Evolutionary conservation across 306 rosid genomes (phyloP).

Genomic region (Vigna reflexopilosa): DNA sequence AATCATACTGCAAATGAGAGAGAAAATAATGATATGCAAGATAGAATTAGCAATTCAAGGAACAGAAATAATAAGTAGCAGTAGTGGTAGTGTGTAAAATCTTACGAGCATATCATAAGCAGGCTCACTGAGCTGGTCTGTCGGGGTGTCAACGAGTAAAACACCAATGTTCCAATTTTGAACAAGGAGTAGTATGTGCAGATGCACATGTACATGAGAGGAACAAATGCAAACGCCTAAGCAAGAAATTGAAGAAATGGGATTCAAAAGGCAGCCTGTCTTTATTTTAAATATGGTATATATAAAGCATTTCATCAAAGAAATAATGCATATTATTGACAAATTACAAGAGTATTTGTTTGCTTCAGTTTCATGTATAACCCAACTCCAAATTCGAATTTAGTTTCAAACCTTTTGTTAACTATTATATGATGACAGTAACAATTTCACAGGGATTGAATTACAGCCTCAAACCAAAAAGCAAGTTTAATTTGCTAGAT

Average conservation of each 20-base stretch:
- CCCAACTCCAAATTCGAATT: constrained; percentile 40
- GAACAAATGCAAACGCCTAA: constrained; percentile 90
- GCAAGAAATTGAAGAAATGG: constrained; percentile 48
- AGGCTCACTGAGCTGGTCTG: constrained; percentile 94
- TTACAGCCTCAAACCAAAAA: constrained; percentile 24
- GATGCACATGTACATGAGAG: constrained; percentile 97
- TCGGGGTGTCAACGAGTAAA: constrained; percentile 93
- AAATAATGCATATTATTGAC: neutral
- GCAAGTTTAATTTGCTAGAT: constrained; percentile 2
- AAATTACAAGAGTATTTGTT: constrained; percentile 31
- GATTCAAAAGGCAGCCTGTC: constrained; percentile 37
- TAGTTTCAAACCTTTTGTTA: constrained; percentile 7
- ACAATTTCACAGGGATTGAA: constrained; percentile 6
- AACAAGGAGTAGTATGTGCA: constrained; percentile 97
- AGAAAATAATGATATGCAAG: constrained; percentile 34
- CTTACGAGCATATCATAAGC: constrained; percentile 99
- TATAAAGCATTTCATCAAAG: constrained; percentile 33
- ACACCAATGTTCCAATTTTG: constrained; percentile 88
- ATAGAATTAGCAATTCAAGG: constrained; percentile 27
- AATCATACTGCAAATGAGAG: constrained; percentile 70
- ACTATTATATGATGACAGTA: neutral
- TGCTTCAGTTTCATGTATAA: constrained; percentile 34
- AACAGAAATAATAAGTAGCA: constrained; percentile 29
- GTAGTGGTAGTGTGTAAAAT: constrained; percentile 32
- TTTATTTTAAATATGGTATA: constrained; percentile 33